A percentile compares a stretch with the other conserved stretches of the same genome.
These are phyloP conservation scores for Erysimum cheiranthoides DNA, from an alignment of 345 rosid genomes.

Conservation along the genomic window DNA sequence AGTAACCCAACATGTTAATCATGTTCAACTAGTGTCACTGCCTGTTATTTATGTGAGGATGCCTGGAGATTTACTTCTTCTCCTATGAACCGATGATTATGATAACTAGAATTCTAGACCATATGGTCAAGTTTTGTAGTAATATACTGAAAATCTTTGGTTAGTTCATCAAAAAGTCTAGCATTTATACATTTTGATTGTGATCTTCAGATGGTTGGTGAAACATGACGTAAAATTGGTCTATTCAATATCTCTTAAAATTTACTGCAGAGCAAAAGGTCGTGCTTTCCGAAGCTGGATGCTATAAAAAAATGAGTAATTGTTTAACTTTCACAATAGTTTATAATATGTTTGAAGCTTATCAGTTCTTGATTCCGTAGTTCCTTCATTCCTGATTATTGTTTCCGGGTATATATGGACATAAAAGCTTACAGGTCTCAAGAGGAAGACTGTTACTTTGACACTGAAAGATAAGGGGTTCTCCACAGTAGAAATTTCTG, in stretches of 20 bases:
- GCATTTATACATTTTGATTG: not conserved
- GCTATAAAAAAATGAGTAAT: constrained; percentile 86
- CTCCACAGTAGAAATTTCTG: constrained; percentile 83
- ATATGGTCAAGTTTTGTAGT: not conserved
- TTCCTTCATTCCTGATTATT: constrained; percentile 25
- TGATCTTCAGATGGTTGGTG: not conserved
- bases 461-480: constrained; percentile 60
- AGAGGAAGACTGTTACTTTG: constrained; percentile 67
- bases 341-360: constrained; percentile 7
- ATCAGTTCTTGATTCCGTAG: constrained; percentile 18
- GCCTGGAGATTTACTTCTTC: not conserved
- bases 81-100: constrained; percentile 9
- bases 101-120: not conserved
- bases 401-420: constrained; percentile 37
- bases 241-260: constrained; percentile 29
- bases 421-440: constrained; percentile 80
- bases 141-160: constrained; percentile 1
- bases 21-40: constrained; percentile 12
- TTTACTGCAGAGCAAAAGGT: constrained; percentile 70
- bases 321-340: constrained; percentile 13
- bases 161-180: not conserved
- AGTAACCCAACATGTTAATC: not conserved
- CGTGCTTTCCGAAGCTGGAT: constrained; percentile 85
- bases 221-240: not conserved
- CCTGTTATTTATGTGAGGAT: constrained; percentile 6